phyloP scores from a whole-genome alignment of 2,329 filamentous ascomycete species.

The Cladosporium sp. region DNA sequence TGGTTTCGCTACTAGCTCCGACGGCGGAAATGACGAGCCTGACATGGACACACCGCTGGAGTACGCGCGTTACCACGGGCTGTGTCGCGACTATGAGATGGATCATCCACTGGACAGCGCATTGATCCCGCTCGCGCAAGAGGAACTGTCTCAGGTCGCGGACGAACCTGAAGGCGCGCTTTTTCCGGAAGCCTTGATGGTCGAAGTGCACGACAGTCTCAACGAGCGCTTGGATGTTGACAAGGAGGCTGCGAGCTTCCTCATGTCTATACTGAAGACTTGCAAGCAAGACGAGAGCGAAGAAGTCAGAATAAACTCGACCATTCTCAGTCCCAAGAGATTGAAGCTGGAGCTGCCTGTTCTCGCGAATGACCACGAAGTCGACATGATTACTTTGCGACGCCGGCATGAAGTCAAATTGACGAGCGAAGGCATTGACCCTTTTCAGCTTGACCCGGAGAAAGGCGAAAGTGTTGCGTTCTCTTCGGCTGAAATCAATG shows the following conservation, averaged over 20 bases:
- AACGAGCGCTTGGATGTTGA: constrained; percentile 31
- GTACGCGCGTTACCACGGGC: constrained; percentile 4
- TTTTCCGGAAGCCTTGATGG: not conserved
- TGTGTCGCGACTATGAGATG: not conserved
- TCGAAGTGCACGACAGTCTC: not conserved
- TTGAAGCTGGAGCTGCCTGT: constrained; percentile 50
- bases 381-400: constrained; percentile 46
- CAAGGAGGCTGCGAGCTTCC: constrained; percentile 26
- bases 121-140: not conserved
- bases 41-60: not conserved
- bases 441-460: constrained; percentile 41
- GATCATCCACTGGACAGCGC: constrained; percentile 5
- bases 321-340: constrained; percentile 3
- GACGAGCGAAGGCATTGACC: constrained; percentile 21
- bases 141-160: not conserved
- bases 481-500: constrained; percentile 30
- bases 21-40: not conserved
- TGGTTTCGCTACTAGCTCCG: not conserved
- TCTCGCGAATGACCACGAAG: constrained; percentile 46
- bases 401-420: constrained; percentile 26
- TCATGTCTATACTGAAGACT: constrained; percentile 24
- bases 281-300: constrained; percentile 1
- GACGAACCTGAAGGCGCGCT: not conserved
- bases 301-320: not conserved
- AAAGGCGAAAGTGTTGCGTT: constrained; percentile 47